Base-by-base conservation (phyloP, 78 protist species). In the Dictyostelium capitatum region DNA sequence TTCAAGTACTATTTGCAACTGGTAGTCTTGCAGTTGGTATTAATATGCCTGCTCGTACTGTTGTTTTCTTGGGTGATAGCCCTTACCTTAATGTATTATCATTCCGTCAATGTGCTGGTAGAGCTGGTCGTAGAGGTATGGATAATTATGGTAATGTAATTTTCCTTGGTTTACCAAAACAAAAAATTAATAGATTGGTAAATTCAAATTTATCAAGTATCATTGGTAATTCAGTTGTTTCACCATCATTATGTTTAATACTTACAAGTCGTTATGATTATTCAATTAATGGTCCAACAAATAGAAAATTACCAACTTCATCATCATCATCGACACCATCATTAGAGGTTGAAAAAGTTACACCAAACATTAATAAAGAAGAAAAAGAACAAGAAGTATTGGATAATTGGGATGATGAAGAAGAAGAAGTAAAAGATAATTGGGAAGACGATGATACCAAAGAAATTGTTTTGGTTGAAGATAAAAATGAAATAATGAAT, bases 61-160 rank as follows among this genome's bases (percentile, higher is more conserved):
- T 90, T 6, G 97, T 97, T 32, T 57, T 98, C 25, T 89, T 91
- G 47, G 97, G 97, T 65, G 97, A 96, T 69, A 11, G 73, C 3
- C 79, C 90, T 15, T 67, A 46, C 67, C 91, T 97, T 43, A 83
- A 92, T 77, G 25, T 97, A 37, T 56, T 96, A 43, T 48, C 62
- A 30, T 97, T 75, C 95, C 83, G 96, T n/a, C 99, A 98, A 80
- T 90, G 95, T 96, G 67, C 95, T 8, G 99, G 99, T 11, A 95
- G 99, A 23, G 97, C 98, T 1, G 99, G 99, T n/a, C 87, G 99
- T 6, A 83, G 99, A 23, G 99, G 99, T 56, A 69, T 79, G 25
- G 99, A 97, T 51, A 11, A 11, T 41, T 64, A 41, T 12, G 99
- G 99, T 20, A 56, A 96, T 47, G 96, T 93, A 2, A 67, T 96